Base-by-base conservation (phyloP, 164 flowering plant species). In the Vitis vinifera region DNA sequence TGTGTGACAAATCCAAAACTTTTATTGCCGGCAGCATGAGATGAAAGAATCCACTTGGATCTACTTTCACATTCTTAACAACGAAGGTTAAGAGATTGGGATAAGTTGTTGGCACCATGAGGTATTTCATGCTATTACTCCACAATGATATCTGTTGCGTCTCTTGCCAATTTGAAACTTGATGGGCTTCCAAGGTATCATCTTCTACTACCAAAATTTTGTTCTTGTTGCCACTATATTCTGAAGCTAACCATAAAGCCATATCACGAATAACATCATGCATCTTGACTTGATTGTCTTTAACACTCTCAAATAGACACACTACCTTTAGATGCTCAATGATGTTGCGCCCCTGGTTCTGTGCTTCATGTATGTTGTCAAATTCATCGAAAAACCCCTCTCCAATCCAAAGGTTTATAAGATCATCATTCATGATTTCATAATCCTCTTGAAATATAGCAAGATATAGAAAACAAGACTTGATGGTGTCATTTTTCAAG, bases 261-360 rank as follows among this genome's bases (percentile, higher is more conserved):
- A 75, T 66, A 12, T 66, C 78, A 50, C 71, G 74, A 23, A 71
- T 53, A 19, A 75, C 55, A 16, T 55, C 74, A 56, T 75, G 73
- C 70, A 70, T 75, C 27, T 10, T 52, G 1, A 75, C 67, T 19
- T 1, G 1, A 16, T 15, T 51, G 0, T 5, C 50, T 2, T n/a
- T 15, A 27, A 2, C 63, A 23, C 37, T 23, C 16, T 65, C 67
- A 8, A 75, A 47, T 5, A 75, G 53, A 27, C 73, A 58, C 1
- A 66, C 68, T 1, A 1, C 16, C 13, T n/a, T 17, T 1, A 74
- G 49, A 37, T 8, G 70, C 2, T 57, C 74, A 44, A 75, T 55
- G 2, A 75, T 58, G 4, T 17, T 8, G 0, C 61, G 14, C 9
- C 74, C 74, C 0, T 53, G 9, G 19, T 66, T 53, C 2, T 9